Base-by-base conservation (phyloP, 345 rosid species). In the Erucastrum elatum region DNA sequence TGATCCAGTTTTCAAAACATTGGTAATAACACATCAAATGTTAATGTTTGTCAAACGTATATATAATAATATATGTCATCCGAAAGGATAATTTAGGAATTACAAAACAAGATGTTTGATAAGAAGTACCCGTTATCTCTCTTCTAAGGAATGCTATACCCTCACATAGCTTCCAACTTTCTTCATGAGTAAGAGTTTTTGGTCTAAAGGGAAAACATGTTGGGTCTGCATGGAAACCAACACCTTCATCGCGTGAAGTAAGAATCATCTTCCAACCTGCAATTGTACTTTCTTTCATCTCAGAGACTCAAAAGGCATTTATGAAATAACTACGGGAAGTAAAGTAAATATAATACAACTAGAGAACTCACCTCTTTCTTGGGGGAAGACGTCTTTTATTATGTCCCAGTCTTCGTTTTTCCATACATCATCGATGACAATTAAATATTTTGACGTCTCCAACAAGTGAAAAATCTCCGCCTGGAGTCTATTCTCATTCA, bases 161-260 rank as follows among this genome's bases (percentile, higher is more conserved):
- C 33, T 29, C 75, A 9, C 85, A 71, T 70, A 87, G 35, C 4
- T 76, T 82, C 88, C 90, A 87, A 17, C 88, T 85, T 39, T 85
- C 73, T 16, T 68, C 4, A 0, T 72, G 65, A 4, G 79, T 70
- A 53, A 85, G 79, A 25, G 6, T 30, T 6, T 13, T 27, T 51
- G 77, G 77, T 13, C 55, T 68, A 31, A 76, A 49, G 21, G 21
- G 13, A 70, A 35, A 37, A 68, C 74, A 1, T 31, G 51, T 44
- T 9, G 76, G 77, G 74, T 80, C 75, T 0, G 76, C 80, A 61
- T 75, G 33, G 3, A 80, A 30, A 0, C 81, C 88, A n/a, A 87
- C 68, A 6, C 77, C 68, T 6, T 7, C 82, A n/a, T 84, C 68
- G 6, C 87, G 86, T 16, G 92, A 82, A 0, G 92, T 88, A 49